A percentile compares a stretch with the other conserved stretches of the same genome.
Evolutionary conservation across 805 yeast genomes (phyloP).

Genomic region (Lipomyces sp.): DNA sequence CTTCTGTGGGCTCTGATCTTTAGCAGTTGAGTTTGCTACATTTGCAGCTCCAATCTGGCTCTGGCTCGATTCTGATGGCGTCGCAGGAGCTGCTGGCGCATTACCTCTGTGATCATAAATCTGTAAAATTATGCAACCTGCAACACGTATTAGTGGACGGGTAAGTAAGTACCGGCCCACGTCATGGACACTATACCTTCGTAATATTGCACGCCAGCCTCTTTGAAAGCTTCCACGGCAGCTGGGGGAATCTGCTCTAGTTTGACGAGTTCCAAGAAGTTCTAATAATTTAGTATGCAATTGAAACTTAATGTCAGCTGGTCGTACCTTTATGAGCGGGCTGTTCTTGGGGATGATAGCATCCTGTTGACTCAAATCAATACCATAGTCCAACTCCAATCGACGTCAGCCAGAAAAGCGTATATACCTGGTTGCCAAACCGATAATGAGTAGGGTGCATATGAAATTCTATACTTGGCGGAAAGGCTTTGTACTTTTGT

Average conservation of each 20-base stretch:
- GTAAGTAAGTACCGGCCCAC: not conserved
- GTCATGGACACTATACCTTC: conserved; percentile 54
- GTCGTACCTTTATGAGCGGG: conserved; percentile 64
- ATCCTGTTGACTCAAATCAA: conserved; percentile 51
- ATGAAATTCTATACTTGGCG: conserved; percentile 85
- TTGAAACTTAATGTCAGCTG: not conserved
- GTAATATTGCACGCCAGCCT: conserved; percentile 79
- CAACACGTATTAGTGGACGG: not conserved
- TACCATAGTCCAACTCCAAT: not conserved
- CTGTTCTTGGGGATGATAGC: conserved; percentile 82
- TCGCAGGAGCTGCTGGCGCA: conserved; percentile 15
- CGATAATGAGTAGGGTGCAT: conserved; percentile 90
- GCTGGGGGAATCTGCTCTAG: conserved; percentile 86
- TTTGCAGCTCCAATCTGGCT: not conserved
- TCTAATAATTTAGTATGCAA: conserved; percentile 14
- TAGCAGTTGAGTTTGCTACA: not conserved
- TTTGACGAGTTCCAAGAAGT: conserved; percentile 78
- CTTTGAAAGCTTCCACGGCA: conserved; percentile 84
- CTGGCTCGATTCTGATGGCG: not conserved
- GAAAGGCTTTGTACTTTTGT: conserved; percentile 72
- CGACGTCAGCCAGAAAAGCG: conserved; percentile 31
- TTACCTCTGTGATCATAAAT: conserved; percentile 81
- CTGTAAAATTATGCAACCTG: conserved; percentile 75
- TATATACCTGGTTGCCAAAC: conserved; percentile 71
- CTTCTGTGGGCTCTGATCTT: not conserved